Conservation (phyloP, 331 rosid genomes). For the Prunus yedoensis region DNA sequence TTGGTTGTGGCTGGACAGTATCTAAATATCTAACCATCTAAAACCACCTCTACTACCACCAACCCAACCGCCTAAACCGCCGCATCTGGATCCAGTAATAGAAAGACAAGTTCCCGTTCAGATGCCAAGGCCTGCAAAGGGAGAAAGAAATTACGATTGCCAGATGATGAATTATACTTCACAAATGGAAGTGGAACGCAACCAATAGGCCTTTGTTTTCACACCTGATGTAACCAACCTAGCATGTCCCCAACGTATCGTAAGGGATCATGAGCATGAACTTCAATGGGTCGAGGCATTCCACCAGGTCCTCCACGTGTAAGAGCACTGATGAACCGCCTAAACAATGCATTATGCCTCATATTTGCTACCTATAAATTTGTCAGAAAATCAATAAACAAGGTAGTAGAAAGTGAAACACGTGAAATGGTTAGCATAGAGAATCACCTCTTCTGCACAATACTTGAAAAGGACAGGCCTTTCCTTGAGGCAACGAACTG, state of each 20-base stretch:
- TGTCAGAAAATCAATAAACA: conserved; percentile 19
- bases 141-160: conserved; percentile 12
- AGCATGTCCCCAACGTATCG: conserved; percentile 97
- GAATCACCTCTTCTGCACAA: conserved; percentile 96
- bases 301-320: conserved; percentile 99
- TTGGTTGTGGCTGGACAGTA: conserved; percentile 50
- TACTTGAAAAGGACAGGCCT: conserved; percentile 94
- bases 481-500: conserved; percentile 91
- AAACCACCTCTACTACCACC: no score
- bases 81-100: conserved; percentile 82
- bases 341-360: conserved; percentile 94
- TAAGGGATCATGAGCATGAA: conserved; percentile 97
- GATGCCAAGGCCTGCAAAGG: conserved; percentile 89
- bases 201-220: conserved; percentile 28
- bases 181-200: neutral
- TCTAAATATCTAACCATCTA: no score
- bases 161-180: conserved; percentile 1
- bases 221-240: conserved; percentile 95
- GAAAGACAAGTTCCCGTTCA: conserved; percentile 89
- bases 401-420: neutral
- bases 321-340: conserved; percentile 96
- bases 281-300: conserved; percentile 98
- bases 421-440: neutral
- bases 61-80: no score
- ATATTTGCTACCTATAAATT: conserved; percentile 84